These are phyloP conservation scores for Heliosperma pusillum DNA, from an alignment of 148 eudicot species.

Conservation along the genomic window DNA sequence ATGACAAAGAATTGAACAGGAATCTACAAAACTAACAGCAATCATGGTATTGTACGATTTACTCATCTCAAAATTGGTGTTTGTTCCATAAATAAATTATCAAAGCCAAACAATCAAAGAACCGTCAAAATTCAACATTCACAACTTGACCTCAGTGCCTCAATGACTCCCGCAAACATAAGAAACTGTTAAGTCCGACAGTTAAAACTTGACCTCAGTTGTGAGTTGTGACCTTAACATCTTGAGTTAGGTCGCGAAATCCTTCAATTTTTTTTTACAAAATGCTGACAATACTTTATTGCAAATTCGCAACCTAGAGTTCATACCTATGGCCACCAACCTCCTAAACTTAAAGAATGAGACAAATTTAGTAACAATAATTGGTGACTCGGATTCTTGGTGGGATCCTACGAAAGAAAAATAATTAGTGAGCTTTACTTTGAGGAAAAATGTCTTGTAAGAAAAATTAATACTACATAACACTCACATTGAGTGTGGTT, in stretches of 20 bases:
- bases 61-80: neutral
- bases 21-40: conserved; percentile 24
- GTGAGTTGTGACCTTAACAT: neutral
- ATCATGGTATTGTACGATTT: neutral
- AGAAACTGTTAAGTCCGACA: neutral
- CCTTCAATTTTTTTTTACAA: neutral
- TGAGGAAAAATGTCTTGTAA: too few species aligned
- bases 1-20: conserved; percentile 24
- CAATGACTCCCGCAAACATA: too few species aligned
- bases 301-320: neutral
- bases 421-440: conserved; percentile 9
- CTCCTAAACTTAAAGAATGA: neutral
- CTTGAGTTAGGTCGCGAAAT: neutral
- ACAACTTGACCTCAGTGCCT: neutral
- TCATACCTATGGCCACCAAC: neutral
- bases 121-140: neutral
- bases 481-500: neutral
- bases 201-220: neutral
- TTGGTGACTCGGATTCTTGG: conserved; percentile 18
- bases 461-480: neutral
- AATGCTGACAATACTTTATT: neutral
- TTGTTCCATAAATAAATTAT: too few species aligned
- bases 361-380: neutral
- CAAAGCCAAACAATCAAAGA: too few species aligned
- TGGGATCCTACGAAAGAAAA: conserved; percentile 8